Conservation (phyloP, 1,139 yeast genomes). For the Hanseniaspora gamundiae region DNA sequence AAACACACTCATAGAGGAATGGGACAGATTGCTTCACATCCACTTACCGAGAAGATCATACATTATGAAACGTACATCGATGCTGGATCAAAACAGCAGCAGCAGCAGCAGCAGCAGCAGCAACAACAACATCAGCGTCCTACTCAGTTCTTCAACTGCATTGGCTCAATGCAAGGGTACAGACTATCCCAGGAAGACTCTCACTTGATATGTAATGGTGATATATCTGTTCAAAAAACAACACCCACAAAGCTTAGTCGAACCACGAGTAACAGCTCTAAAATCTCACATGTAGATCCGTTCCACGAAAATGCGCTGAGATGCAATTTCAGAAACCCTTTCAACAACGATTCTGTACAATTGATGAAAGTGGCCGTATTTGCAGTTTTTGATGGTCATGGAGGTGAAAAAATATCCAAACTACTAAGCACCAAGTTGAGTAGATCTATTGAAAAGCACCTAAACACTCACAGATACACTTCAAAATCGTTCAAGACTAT, state of each 20-base stretch:
- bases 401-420: slow-evolving; percentile 52
- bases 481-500: slow-evolving; percentile 17
- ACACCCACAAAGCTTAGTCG: too few relatives aligned
- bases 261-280: too few relatives aligned
- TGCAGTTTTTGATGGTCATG: slow-evolving; percentile 76
- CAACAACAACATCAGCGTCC: not conserved
- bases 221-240: too few relatives aligned
- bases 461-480: slow-evolving; percentile 23
- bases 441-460: slow-evolving; percentile 20
- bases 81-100: slow-evolving; percentile 16
- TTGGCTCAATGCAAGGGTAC: slow-evolving; percentile 76
- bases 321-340: slow-evolving; percentile 24
- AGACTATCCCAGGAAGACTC: slow-evolving; percentile 72
- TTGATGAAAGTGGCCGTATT: slow-evolving; percentile 38
- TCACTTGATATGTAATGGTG: slow-evolving; percentile 32
- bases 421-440: slow-evolving; percentile 31
- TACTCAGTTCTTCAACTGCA: slow-evolving; percentile 36
- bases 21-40: slow-evolving; percentile 73
- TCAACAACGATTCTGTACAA: slow-evolving; percentile 11
- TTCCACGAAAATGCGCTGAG: not conserved
- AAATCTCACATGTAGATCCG: not conserved
- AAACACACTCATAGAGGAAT: too few relatives aligned
- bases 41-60: slow-evolving; percentile 56
- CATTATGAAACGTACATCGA: slow-evolving; percentile 30
- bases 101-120: slow-evolving; percentile 7